Evolutionary conservation across 257 asterid genomes (phyloP).

Genomic region (Datura wrightii): DNA sequence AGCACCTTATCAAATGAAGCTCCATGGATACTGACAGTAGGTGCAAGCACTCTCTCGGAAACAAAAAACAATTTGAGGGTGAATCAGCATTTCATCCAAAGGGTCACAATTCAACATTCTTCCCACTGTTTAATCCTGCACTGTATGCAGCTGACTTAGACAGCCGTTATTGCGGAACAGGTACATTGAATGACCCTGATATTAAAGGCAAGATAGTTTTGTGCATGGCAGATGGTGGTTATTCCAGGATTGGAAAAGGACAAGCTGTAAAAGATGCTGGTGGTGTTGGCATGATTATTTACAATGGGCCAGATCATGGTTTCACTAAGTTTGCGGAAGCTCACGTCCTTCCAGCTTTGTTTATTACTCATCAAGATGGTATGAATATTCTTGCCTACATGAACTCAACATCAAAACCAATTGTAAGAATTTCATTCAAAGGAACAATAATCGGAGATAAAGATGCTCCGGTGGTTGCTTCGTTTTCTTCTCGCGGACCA

Average conservation of each 20-base stretch:
- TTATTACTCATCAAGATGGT: slow-evolving; percentile 35
- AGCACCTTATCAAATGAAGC: slow-evolving; percentile 38
- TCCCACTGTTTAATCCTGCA: slow-evolving; percentile 48
- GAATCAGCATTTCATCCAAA: slow-evolving; percentile 49
- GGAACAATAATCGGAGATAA: slow-evolving; percentile 54
- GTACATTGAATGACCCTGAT: slow-evolving; percentile 29
- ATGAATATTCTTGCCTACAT: slow-evolving; percentile 40
- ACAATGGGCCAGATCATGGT: slow-evolving; percentile 3
- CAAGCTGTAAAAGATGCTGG: slow-evolving; percentile 47
- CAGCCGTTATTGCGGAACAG: slow-evolving; percentile 35
- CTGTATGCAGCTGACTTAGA: not conserved
- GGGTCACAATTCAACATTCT: slow-evolving; percentile 24
- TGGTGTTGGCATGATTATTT: slow-evolving; percentile 54
- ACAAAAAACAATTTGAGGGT: slow-evolving; percentile 38
- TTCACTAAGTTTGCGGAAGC: slow-evolving; percentile 32
- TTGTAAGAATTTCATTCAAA: slow-evolving; percentile 39
- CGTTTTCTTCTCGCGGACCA: slow-evolving; percentile 64
- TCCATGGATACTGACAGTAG: slow-evolving; percentile 60
- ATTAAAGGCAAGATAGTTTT: slow-evolving; percentile 54
- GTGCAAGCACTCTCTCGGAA: slow-evolving; percentile 56
- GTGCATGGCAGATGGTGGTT: slow-evolving; percentile 34
- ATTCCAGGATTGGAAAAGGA: slow-evolving; percentile 38
- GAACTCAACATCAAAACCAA: slow-evolving; percentile 41
- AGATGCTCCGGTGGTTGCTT: slow-evolving; percentile 49
- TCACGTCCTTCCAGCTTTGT: slow-evolving; percentile 43